Evolutionary conservation across 2,329 filamentous ascomycete species (phyloP).

Genomic region (Xylaria sp.): DNA sequence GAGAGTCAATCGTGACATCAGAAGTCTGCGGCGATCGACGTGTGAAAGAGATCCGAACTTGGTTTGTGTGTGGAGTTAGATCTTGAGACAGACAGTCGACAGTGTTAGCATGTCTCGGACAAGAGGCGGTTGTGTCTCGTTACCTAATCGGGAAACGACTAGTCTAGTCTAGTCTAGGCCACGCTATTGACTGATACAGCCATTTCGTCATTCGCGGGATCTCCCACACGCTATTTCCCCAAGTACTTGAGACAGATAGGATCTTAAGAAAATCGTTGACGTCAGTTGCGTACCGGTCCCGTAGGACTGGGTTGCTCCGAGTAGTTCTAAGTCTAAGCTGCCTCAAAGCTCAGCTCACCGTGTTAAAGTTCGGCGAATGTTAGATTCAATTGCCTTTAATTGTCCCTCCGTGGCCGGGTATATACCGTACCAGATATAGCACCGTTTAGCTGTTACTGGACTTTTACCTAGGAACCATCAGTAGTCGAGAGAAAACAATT

Average conservation of each 20-base stretch:
- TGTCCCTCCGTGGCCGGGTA: neutral
- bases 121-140: slow-evolving; percentile 27
- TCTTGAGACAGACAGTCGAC: too few relatives aligned
- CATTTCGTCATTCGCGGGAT: slow-evolving; percentile 43
- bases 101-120: slow-evolving; percentile 10
- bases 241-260: neutral
- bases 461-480: neutral
- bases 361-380: too few relatives aligned
- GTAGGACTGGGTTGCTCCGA: neutral
- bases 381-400: neutral
- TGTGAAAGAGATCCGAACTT: slow-evolving; percentile 28
- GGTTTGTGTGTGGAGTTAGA: slow-evolving; percentile 20
- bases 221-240: neutral
- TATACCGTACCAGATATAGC: too few relatives aligned
- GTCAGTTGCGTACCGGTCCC: slow-evolving; percentile 21
- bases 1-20: slow-evolving; percentile 44
- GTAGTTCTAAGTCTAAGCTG: neutral
- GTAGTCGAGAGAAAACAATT: neutral
- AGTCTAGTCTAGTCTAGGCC: neutral
- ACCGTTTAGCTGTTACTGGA: too few relatives aligned
- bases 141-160: slow-evolving; percentile 38
- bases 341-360: too few relatives aligned
- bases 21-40: slow-evolving; percentile 34
- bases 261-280: slow-evolving; percentile 25
- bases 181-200: slow-evolving; percentile 30